Evolutionary conservation across 1,139 yeast genomes (phyloP).

Genomic region (Suhomyces maxii): DNA sequence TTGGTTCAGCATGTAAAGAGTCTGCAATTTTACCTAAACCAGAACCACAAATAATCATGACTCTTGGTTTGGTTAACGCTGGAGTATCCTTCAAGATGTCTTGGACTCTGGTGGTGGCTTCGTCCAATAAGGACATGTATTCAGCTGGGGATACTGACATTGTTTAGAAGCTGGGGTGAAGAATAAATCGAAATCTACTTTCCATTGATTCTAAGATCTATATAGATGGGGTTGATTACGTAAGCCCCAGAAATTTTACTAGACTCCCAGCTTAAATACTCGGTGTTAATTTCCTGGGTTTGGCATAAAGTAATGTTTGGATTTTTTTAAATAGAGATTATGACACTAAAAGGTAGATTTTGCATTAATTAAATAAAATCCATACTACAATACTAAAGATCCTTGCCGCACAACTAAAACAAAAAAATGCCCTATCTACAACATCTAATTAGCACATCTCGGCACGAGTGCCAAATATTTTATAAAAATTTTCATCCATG

Average conservation of each 20-base stretch:
- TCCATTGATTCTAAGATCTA: background rate
- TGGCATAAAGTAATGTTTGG: no score
- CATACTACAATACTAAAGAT: no score
- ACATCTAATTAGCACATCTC: no score
- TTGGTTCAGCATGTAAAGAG: conserved; percentile 41
- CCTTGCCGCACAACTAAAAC: no score
- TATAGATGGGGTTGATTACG: background rate
- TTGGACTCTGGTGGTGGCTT: conserved; percentile 22
- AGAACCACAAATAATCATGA: conserved; percentile 88
- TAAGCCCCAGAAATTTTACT: background rate
- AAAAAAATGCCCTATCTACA: background rate
- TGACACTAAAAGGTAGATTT: background rate
- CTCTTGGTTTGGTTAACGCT: conserved; percentile 47
- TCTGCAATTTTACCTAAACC: conserved; percentile 87
- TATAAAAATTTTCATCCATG: no score
- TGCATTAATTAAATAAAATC: no score
- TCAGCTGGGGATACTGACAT: conserved; percentile 16
- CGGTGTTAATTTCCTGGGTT: no score
- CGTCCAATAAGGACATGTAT: conserved; percentile 20
- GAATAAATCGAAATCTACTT: conserved; percentile 8
- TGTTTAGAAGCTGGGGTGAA: background rate
- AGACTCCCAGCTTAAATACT: no score
- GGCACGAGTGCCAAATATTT: no score
- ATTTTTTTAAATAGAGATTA: no score
- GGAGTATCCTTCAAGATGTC: conserved; percentile 17